phyloP scores from a whole-genome alignment of 2,329 filamentous ascomycete species.

The Chaetomium sp. region DNA sequence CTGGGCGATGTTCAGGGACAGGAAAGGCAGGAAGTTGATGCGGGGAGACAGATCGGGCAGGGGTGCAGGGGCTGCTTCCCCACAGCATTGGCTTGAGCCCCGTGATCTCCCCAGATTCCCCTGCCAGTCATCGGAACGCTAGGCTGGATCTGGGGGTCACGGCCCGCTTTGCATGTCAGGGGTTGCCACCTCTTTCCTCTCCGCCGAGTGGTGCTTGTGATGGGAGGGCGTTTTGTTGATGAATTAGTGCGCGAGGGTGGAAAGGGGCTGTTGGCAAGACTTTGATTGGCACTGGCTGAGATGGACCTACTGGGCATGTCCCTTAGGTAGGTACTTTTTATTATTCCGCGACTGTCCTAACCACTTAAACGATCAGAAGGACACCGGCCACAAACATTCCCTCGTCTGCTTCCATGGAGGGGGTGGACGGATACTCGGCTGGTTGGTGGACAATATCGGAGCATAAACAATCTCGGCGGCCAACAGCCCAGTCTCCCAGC shows the following conservation, averaged over 20 bases:
- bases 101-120: neutral
- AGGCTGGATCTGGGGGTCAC: conserved; percentile 1
- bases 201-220: neutral
- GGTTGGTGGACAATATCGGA: conserved; percentile 6
- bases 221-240: neutral
- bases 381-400: neutral
- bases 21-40: conserved; percentile 5
- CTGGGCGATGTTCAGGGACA: neutral
- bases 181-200: neutral
- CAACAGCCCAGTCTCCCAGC: neutral
- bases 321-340: neutral
- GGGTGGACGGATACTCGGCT: neutral
- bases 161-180: neutral
- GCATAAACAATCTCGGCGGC: neutral
- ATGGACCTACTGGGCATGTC: neutral
- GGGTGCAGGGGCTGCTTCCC: neutral
- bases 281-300: neutral
- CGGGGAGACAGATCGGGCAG: conserved; percentile 3
- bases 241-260: neutral
- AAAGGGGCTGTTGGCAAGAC: neutral
- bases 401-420: neutral
- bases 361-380: no score
- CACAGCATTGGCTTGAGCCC: neutral
- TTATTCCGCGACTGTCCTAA: neutral
- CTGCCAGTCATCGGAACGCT: neutral